Percentiles rank a stretch among this genome's conserved stretches.
Conservation (phyloP, 495 filamentous ascomycete species). For the Penicillium canariense region DNA sequence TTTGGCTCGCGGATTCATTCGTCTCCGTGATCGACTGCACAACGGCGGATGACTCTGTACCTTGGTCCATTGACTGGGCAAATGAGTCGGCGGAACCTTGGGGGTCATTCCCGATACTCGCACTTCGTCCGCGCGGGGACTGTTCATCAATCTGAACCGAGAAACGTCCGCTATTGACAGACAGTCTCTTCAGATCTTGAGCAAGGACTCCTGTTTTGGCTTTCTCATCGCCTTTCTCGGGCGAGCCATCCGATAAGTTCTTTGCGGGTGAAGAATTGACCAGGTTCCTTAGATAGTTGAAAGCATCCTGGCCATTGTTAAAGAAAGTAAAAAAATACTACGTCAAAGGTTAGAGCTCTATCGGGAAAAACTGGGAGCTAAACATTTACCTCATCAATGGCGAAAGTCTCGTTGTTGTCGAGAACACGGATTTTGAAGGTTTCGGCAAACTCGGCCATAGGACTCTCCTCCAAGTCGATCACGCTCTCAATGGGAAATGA, state of each 20-base stretch:
- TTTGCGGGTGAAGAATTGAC: conserved; percentile 63
- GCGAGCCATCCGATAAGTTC: conserved; percentile 8
- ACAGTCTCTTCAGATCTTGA: conserved; percentile 26
- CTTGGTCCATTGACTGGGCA: conserved; percentile 65
- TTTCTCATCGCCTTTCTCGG: not conserved
- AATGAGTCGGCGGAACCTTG: conserved; percentile 75
- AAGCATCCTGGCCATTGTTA: conserved; percentile 78
- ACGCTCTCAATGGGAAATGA: conserved; percentile 85
- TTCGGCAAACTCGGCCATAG: conserved; percentile 88
- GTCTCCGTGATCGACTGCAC: conserved; percentile 74
- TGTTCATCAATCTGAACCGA: conserved; percentile 18
- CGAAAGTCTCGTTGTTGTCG: conserved; percentile 88
- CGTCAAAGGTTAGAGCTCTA: not conserved
- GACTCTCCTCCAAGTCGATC: conserved; percentile 88
- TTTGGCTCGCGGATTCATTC: conserved; percentile 81
- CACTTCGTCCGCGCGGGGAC: conserved; percentile 48
- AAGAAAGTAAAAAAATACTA: conserved; percentile 98
- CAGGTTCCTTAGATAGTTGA: conserved; percentile 71
- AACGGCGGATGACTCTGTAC: conserved; percentile 65
- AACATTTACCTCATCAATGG: conserved; percentile 81
- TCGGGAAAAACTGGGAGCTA: not conserved
- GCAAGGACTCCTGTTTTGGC: conserved; percentile 17
- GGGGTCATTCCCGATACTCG: conserved; percentile 55
- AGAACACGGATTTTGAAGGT: conserved; percentile 92
- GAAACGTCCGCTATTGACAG: conserved; percentile 28